Evolutionary conservation across 2,329 filamentous ascomycete genomes (phyloP).

Genomic region (Phyllosticta citribraziliensis): DNA sequence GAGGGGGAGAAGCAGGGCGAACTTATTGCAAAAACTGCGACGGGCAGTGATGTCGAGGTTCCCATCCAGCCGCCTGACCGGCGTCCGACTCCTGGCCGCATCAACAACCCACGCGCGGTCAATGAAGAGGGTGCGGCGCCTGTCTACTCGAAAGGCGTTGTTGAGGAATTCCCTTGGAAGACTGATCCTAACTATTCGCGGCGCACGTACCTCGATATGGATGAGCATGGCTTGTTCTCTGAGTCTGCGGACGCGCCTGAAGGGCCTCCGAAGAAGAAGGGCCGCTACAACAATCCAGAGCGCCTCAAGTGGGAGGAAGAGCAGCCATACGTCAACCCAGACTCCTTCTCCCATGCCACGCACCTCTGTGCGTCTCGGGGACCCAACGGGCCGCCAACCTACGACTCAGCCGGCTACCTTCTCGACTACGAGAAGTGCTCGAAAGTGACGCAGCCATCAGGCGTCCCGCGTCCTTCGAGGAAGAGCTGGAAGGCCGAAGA

Average conservation of each 20-base stretch:
- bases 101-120: neutral
- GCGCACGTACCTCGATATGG: neutral
- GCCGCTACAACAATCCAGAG: neutral
- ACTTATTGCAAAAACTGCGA: too few species aligned
- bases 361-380: neutral
- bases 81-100: neutral
- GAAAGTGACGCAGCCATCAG: neutral
- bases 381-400: slow-evolving; percentile 10
- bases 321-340: neutral
- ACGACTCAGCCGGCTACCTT: slow-evolving; percentile 12
- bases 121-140: neutral
- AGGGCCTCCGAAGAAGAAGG: neutral
- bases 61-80: neutral
- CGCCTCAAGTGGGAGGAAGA: neutral
- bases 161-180: neutral
- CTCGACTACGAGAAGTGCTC: slow-evolving; percentile 12
- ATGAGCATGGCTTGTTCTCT: neutral
- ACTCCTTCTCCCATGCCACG: neutral
- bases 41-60: neutral
- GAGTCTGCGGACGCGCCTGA: neutral
- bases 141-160: neutral
- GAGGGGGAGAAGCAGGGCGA: neutral
- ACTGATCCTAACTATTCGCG: neutral
- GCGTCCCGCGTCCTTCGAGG: neutral
- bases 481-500: too few species aligned